Conservation (phyloP, 2,329 filamentous ascomycete species). For the Didymosphaeria variabile region DNA sequence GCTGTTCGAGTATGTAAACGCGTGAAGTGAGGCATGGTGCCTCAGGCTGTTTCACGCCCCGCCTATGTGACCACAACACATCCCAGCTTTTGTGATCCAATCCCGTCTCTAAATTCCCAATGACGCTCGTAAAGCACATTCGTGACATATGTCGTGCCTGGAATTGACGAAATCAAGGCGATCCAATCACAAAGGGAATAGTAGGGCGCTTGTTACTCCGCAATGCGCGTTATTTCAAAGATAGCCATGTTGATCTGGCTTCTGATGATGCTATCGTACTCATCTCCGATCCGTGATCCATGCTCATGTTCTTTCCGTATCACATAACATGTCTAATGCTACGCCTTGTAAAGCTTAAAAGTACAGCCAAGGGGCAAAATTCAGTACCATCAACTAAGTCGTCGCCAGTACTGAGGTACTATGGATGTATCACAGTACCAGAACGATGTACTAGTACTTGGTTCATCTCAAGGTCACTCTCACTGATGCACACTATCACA, state of each 20-base stretch:
- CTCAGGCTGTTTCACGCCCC: no score
- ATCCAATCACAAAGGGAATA: no score
- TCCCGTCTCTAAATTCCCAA: no score
- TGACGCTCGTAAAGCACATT: no score
- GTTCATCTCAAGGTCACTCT: not conserved
- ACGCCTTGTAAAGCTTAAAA: not conserved
- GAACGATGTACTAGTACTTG: not conserved
- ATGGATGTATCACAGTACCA: not conserved
- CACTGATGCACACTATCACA: conserved; percentile 22
- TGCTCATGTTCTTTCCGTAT: conserved; percentile 30
- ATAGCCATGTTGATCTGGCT: conserved; percentile 16
- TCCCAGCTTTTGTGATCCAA: no score
- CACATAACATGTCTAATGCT: conserved; percentile 4
- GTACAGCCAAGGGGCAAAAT: not conserved
- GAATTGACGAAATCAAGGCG: no score
- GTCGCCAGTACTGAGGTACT: no score
- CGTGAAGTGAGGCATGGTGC: no score
- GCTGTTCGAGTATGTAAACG: no score
- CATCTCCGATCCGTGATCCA: not conserved
- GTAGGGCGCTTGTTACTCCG: no score
- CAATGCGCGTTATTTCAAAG: not conserved
- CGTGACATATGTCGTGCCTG: no score
- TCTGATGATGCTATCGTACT: conserved; percentile 4
- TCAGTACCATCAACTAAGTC: not conserved
- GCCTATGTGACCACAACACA: no score